These are phyloP conservation scores for Claviceps capensis DNA, from an alignment of 2,329 filamentous ascomycete genomes.

Conservation along the genomic window DNA sequence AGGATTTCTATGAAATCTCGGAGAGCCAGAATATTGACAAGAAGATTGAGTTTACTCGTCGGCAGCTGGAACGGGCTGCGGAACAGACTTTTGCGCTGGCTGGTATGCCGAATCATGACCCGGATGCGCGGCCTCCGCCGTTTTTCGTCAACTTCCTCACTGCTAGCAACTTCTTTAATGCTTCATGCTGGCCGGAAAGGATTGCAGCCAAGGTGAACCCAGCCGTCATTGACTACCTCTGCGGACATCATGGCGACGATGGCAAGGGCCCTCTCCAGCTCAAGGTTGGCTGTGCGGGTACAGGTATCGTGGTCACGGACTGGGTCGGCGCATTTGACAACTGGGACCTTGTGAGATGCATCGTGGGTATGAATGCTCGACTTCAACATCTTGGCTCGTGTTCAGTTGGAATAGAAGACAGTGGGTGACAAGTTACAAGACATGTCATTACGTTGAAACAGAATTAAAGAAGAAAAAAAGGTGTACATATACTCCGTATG, in stretches of 20 bases:
- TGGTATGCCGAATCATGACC: constrained; percentile 16
- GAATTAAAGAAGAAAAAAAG: no score
- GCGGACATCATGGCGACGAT: constrained; percentile 38
- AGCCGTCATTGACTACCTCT: constrained; percentile 50
- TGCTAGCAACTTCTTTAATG: constrained; percentile 88
- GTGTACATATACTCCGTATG: no score
- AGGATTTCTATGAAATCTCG: constrained; percentile 87
- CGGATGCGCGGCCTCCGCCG: constrained; percentile 31
- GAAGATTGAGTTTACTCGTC: constrained; percentile 62
- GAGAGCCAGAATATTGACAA: constrained; percentile 61
- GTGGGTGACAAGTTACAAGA: no score
- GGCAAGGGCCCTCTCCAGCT: constrained; percentile 35
- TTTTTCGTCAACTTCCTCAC: constrained; percentile 85
- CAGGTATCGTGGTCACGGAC: constrained; percentile 83
- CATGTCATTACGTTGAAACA: no score
- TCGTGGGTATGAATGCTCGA: constrained; percentile 81
- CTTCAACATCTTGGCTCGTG: constrained; percentile 33
- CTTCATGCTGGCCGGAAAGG: constrained; percentile 82
- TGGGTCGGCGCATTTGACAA: constrained; percentile 80
- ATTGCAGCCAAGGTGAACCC: constrained; percentile 84
- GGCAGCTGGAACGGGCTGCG: constrained; percentile 63
- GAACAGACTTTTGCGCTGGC: constrained; percentile 33
- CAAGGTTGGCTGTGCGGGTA: constrained; percentile 55
- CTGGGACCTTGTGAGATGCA: constrained; percentile 79
- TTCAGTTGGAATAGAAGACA: no score